These are phyloP conservation scores for Helianthus tuberosus DNA, from an alignment of 129 eudicot genomes.

Conservation along the genomic window DNA sequence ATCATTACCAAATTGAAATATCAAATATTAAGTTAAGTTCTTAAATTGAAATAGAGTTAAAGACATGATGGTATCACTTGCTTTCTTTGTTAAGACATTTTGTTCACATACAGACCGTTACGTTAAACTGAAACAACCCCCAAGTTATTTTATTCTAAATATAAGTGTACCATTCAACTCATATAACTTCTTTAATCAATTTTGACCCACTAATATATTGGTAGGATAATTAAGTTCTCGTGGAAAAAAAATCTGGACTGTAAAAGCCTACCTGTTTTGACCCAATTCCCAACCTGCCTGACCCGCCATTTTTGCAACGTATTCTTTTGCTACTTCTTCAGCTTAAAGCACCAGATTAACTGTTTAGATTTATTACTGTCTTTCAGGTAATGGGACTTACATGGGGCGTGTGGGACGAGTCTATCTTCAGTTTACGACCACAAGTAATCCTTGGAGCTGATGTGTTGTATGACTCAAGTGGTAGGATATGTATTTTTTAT, in stretches of 20 bases:
- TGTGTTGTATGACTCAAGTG: slow-evolving; percentile 85
- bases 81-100: background rate
- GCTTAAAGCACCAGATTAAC: slow-evolving; percentile 13
- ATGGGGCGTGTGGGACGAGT: slow-evolving; percentile 94
- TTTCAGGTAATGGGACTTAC: slow-evolving; percentile 83
- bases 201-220: background rate
- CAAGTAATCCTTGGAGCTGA: slow-evolving; percentile 92
- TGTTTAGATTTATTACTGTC: slow-evolving; percentile 12
- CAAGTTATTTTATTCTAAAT: background rate
- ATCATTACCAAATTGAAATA: too few species aligned
- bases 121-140: background rate
- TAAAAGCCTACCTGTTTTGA: background rate
- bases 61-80: too few species aligned
- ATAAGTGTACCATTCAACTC: background rate
- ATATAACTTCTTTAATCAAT: background rate
- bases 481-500: slow-evolving; percentile 40
- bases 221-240: background rate
- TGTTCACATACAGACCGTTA: background rate
- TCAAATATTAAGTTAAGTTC: too few species aligned
- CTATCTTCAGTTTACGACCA: slow-evolving; percentile 61
- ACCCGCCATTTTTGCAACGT: background rate
- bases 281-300: background rate
- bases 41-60: too few species aligned
- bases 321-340: background rate
- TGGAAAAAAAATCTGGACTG: background rate